Percentiles rank a stretch among this genome's conserved stretches.
Evolutionary conservation across 2,329 filamentous ascomycete species (phyloP).

Genomic region (Lasiodiplodia sp.): DNA sequence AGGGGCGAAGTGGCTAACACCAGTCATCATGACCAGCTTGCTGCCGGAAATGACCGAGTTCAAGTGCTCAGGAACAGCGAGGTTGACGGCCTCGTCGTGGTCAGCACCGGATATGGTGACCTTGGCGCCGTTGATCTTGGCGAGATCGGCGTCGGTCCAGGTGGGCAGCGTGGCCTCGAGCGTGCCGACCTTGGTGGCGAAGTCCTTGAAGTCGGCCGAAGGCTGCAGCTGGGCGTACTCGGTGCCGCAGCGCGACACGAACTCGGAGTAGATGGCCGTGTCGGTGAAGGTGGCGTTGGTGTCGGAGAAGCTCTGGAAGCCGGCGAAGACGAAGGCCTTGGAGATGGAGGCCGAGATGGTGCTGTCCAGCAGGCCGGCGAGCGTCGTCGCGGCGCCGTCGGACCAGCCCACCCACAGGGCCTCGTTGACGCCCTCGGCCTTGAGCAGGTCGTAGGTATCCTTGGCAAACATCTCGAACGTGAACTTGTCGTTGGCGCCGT

Average conservation of each 20-base stretch:
- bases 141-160: constrained; percentile 37
- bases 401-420: constrained; percentile 51
- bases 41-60: constrained; percentile 49
- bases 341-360: constrained; percentile 43
- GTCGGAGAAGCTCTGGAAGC: constrained; percentile 42
- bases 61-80: constrained; percentile 46
- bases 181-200: constrained; percentile 47
- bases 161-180: constrained; percentile 49
- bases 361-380: constrained; percentile 47
- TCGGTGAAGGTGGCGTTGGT: constrained; percentile 46
- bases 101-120: constrained; percentile 41
- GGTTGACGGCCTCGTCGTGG: constrained; percentile 51
- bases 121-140: constrained; percentile 38
- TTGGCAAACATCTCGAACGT: constrained; percentile 50
- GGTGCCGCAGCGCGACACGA: constrained; percentile 45
- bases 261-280: constrained; percentile 44
- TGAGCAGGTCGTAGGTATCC: constrained; percentile 46
- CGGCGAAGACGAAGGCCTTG: constrained; percentile 53
- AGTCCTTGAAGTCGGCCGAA: constrained; percentile 46
- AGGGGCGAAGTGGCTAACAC: constrained; percentile 55
- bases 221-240: constrained; percentile 51
- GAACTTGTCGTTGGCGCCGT: constrained; percentile 45
- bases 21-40: constrained; percentile 44
- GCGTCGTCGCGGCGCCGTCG: constrained; percentile 51
- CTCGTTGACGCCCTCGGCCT: constrained; percentile 42